phyloP scores from a whole-genome alignment of 768 basidiomycete species.

The Podaxis mareebaensis region DNA sequence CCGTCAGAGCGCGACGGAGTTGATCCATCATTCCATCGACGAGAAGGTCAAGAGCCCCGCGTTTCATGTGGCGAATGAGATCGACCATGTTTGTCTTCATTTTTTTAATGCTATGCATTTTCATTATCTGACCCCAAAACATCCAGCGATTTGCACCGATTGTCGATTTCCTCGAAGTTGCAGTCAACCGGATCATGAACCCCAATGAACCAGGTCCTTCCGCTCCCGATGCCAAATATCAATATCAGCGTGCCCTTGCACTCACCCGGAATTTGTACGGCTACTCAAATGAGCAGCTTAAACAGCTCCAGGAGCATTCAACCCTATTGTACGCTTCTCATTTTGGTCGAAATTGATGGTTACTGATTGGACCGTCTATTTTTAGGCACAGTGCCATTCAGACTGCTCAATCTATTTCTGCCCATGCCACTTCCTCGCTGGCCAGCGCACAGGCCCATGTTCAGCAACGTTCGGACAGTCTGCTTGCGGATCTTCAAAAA shows the following conservation, averaged over 20 bases:
- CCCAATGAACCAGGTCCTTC: slow-evolving; percentile 45
- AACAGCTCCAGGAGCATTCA: slow-evolving; percentile 67
- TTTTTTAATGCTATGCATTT: slow-evolving; percentile 19
- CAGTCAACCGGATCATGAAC: slow-evolving; percentile 48
- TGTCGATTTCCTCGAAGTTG: slow-evolving; percentile 68
- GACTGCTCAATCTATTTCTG: slow-evolving; percentile 63
- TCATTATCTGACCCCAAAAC: slow-evolving; percentile 13
- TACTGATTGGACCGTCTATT: slow-evolving; percentile 11
- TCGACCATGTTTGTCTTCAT: slow-evolving; percentile 63
- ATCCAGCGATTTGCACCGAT: slow-evolving; percentile 69
- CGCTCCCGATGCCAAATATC: slow-evolving; percentile 61
- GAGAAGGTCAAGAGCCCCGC: slow-evolving; percentile 67
- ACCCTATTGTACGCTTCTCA: slow-evolving; percentile 54
- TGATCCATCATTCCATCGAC: slow-evolving; percentile 43
- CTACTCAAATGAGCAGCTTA: slow-evolving; percentile 72
- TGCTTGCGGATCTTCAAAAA: slow-evolving; percentile 67
- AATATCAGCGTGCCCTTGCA: slow-evolving; percentile 73
- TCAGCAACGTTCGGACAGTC: slow-evolving; percentile 60
- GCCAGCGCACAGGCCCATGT: slow-evolving; percentile 56
- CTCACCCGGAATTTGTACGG: slow-evolving; percentile 65
- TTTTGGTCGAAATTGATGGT: neutral
- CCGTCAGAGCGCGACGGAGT: slow-evolving; percentile 54
- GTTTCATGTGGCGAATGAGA: slow-evolving; percentile 58
- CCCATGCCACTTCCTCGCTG: slow-evolving; percentile 58
- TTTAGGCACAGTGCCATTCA: slow-evolving; percentile 68